Evolutionary conservation across 345 rosid genomes (phyloP), one percentile per base, ranked within the genome.

Genomic region (Eucalyptus marginata): DNA sequence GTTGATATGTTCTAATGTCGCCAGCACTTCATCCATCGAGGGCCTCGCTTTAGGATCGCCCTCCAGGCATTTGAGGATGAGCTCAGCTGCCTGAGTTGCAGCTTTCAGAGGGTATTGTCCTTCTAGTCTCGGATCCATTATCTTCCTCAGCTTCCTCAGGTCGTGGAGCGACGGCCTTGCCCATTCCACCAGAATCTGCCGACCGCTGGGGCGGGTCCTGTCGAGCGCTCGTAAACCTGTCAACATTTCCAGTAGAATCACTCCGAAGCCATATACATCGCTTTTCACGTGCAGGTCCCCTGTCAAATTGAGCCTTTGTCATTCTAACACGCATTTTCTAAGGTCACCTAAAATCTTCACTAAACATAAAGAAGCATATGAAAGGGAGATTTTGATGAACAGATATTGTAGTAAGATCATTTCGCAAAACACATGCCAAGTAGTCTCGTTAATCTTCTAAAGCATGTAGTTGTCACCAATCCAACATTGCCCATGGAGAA

Each of bases 221-320:
- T 97, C 98, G 27, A 94, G 66, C 6, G 96, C 95, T 86, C 87
- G 92, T 44, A 89, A 85, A 6, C 99, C 99, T 15, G 98, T 96
- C 87, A 97, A 40, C 91, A 97, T 58, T 91, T 97, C 99, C 11
- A 97, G 91, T 18, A 97, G 87, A 51, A 97, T 95, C 1, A 96
- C 98, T 1, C 99, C 98, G 29, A 97, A 97, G 0, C 99, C 96
- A 68, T 96, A 96, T 8, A 96, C 99, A 80, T 96, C 97, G 86
- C 97, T 96, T 91, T 90, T 91, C 54, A 97, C 96, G 47, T 96
- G 94, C 87, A 95, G 86, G 91, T 96, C 98, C 33, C 98, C 97
- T 96, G 93, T 24, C 83, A 76, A 76, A 76, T 20, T 76, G 7
- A 68, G 80, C 80, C 80, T 4, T 36, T 9, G 9, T 68, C 80